phyloP scores from a whole-genome alignment of 148 eudicot genomes.

The Diospyros kaki region DNA sequence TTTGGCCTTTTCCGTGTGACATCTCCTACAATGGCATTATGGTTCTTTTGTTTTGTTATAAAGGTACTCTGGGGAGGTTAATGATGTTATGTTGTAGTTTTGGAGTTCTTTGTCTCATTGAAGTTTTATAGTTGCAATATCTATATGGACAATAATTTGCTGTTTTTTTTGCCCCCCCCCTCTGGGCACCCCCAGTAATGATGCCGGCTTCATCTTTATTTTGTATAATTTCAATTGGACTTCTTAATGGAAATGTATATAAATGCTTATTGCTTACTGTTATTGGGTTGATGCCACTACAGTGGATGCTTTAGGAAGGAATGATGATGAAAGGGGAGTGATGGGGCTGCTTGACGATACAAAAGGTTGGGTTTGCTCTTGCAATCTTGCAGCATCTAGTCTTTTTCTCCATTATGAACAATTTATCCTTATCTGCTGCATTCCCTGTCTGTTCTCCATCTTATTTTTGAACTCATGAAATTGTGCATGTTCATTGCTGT shows the following conservation, averaged over 20 bases:
- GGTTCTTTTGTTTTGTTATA: neutral
- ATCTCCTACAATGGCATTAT: neutral
- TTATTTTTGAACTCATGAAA: conserved; percentile 7
- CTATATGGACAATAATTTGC: neutral
- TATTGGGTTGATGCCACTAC: conserved; percentile 6
- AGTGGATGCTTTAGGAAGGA: conserved; percentile 41
- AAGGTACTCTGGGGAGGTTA: neutral
- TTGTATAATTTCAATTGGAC: neutral
- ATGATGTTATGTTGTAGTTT: neutral
- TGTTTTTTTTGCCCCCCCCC: no score
- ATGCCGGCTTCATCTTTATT: neutral
- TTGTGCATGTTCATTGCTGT: conserved; percentile 2
- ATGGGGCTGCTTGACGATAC: conserved; percentile 60
- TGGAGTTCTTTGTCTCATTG: neutral
- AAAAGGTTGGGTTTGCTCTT: conserved; percentile 49
- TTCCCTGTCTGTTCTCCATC: neutral
- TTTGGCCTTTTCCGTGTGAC: neutral
- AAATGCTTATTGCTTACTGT: neutral
- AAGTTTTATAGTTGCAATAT: neutral
- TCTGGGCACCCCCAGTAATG: neutral
- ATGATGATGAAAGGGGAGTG: conserved; percentile 49
- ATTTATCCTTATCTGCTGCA: neutral
- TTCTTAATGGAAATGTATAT: neutral
- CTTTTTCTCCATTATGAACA: neutral
- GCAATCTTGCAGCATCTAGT: neutral